Base-by-base conservation (phyloP, 805 yeast genomes). In the Kazachstania taianensis region DNA sequence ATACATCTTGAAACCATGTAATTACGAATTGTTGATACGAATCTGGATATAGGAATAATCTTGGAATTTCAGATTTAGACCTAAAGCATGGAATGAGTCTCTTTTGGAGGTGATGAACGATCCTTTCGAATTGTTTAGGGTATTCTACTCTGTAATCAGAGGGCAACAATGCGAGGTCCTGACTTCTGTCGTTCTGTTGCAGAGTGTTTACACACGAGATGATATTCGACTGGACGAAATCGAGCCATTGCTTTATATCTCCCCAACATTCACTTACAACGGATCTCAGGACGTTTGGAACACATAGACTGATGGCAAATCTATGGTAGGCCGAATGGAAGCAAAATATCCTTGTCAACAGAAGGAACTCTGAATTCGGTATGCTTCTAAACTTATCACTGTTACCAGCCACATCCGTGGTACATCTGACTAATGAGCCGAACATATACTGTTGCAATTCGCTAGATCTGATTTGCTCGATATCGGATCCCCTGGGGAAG, bases 1-100 rank as follows among this genome's bases (percentile, higher is more conserved):
- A 60, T 2, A 60, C 52, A 28, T 61, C 63, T 39, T 50, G 54
- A 36, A 62, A 61, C 69, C 69, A 64, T n/a, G 55, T 50, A 9
- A 49, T 42, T 8, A 64, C 44, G 31, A 59, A 55, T 7, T 50
- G 43, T 7, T 44, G 41, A 17, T 49, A 53, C 13, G 44, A 35
- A 2, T 49, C 38, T 7, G 66, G 53, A 8, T 63, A 65, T 5
- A 61, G 37, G 12, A 64, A 44, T 8, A 65, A 30, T 32, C 69
- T 47, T 27, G 69, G 69, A 3, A 59, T 50, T 9, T 53, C 56
- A 5, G 53, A 44, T 7, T 53, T 37, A 18, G 59, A 56, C 20
- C 49, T 40, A 15, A 62, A 35, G 20, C 59, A 48, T 2, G 56
- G 59, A 7, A 61, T 44, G 18, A 63, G 41, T 14, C 45, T 53